phyloP scores from a whole-genome alignment of 1,284 basidiomycete genomes.

The Malassezia sp. region DNA sequence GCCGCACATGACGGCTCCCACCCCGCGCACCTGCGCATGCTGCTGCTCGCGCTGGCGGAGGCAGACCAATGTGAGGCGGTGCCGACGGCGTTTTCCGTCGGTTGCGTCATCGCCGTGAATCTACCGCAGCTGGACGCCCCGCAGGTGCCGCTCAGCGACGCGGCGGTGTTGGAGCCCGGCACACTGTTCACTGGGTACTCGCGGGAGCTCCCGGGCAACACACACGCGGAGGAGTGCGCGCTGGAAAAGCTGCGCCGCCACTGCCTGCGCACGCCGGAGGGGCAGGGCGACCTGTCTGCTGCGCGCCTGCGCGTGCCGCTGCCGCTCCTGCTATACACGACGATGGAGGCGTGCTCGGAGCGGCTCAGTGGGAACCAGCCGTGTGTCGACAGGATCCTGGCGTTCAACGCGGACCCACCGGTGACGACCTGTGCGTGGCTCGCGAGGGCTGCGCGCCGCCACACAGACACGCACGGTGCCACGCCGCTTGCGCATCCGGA shows the following conservation, averaged over 20 bases:
- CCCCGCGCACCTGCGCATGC: slow-evolving; percentile 47
- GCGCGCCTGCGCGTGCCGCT: slow-evolving; percentile 11
- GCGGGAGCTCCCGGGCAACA: slow-evolving; percentile 79
- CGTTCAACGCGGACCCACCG: slow-evolving; percentile 33
- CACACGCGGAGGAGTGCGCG: slow-evolving; percentile 94
- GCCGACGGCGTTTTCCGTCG: slow-evolving; percentile 84
- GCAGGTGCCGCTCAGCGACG: not conserved
- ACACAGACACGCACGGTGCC: not conserved
- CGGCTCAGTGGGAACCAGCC: slow-evolving; percentile 75
- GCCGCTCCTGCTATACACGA: slow-evolving; percentile 72
- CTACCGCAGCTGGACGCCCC: not conserved
- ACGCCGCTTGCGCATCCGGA: not conserved
- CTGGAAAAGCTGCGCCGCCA: slow-evolving; percentile 58
- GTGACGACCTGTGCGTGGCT: slow-evolving; percentile 12
- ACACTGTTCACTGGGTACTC: slow-evolving; percentile 75
- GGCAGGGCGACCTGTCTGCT: not conserved
- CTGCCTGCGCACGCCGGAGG: slow-evolving; percentile 3
- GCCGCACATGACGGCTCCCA: slow-evolving; percentile 8
- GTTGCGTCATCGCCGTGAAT: slow-evolving; percentile 63
- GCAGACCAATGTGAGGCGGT: slow-evolving; percentile 63
- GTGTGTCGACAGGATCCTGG: slow-evolving; percentile 74
- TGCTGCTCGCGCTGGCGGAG: slow-evolving; percentile 60
- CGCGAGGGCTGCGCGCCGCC: not conserved
- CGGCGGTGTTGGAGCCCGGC: slow-evolving; percentile 4
- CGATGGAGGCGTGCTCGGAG: slow-evolving; percentile 89